Percentiles rank a stretch among this genome's conserved stretches.
Evolutionary conservation across 495 filamentous ascomycete genomes (phyloP).

Genomic region (Trichoderma asperelloides): DNA sequence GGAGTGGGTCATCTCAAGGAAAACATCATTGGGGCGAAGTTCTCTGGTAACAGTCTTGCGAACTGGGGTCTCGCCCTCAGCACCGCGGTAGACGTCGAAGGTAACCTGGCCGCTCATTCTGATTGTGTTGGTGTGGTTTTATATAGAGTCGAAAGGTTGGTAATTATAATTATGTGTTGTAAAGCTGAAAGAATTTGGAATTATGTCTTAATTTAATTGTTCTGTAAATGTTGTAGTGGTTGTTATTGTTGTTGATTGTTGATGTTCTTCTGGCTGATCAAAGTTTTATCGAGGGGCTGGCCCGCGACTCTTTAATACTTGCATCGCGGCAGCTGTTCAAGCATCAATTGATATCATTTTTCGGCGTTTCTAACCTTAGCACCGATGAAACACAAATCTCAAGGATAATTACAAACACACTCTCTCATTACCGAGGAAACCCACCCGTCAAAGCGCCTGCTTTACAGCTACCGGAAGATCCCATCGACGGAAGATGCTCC

Average conservation of each 20-base stretch:
- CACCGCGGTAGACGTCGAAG: not conserved
- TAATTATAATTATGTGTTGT: not conserved
- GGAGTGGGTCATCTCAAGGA: constrained; percentile 72
- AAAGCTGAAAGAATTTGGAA: not conserved
- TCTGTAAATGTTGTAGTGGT: not conserved
- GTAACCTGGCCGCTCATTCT: not conserved
- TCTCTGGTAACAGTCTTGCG: not conserved
- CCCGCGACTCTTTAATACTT: not conserved
- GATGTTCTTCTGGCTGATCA: not conserved
- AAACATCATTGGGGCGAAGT: constrained; percentile 50
- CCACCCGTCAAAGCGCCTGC: not conserved
- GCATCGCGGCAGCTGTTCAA: not conserved
- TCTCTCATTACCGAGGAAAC: not conserved
- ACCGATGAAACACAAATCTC: not conserved
- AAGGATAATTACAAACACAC: not conserved
- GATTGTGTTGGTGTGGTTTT: not conserved
- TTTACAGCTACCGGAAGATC: not conserved
- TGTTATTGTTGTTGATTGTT: not conserved
- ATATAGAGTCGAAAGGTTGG: not conserved
- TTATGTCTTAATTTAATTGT: not conserved
- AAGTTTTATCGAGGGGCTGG: not conserved
- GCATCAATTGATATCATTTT: not conserved
- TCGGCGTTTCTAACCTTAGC: not conserved
- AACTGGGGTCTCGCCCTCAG: not conserved
- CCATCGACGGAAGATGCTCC: not conserved